phyloP scores from a whole-genome alignment of 1,139 yeast genomes.

The Casaregolazyma suthepensis region DNA sequence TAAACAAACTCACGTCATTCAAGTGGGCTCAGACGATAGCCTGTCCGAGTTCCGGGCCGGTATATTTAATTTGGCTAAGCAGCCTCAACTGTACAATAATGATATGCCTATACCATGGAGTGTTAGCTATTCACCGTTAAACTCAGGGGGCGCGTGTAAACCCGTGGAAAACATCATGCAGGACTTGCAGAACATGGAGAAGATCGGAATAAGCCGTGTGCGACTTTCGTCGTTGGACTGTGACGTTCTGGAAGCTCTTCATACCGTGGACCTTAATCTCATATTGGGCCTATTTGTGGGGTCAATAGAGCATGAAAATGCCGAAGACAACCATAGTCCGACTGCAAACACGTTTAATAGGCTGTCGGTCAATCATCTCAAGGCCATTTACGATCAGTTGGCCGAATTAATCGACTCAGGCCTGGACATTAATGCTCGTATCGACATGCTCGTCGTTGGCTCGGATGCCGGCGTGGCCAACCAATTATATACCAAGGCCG shows the following conservation, averaged over 20 bases:
- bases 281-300: slow-evolving; percentile 24
- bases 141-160: slow-evolving; percentile 67
- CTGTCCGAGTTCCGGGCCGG: background rate
- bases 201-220: slow-evolving; percentile 23
- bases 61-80: slow-evolving; percentile 1
- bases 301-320: slow-evolving; percentile 3
- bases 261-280: slow-evolving; percentile 16
- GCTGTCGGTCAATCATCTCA: slow-evolving; percentile 9
- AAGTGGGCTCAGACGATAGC: background rate
- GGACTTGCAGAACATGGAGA: slow-evolving; percentile 52
- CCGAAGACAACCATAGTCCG: slow-evolving; percentile 1
- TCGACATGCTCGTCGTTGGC: slow-evolving; percentile 26
- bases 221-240: slow-evolving; percentile 26
- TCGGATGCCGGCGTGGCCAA: slow-evolving; percentile 24
- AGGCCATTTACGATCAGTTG: slow-evolving; percentile 21
- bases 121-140: slow-evolving; percentile 80
- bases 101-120: slow-evolving; percentile 45
- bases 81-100: slow-evolving; percentile 1
- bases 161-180: slow-evolving; percentile 49
- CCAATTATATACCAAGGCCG: slow-evolving; percentile 20
- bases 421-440: slow-evolving; percentile 18
- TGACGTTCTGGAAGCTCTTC: slow-evolving; percentile 20
- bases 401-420: slow-evolving; percentile 15
- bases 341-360: background rate
- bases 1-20: background rate